A percentile compares a stretch with the other conserved stretches of the same genome.
Conservation (phyloP, 1,284 basidiomycete species). For the Ganoderma lingzhi region DNA sequence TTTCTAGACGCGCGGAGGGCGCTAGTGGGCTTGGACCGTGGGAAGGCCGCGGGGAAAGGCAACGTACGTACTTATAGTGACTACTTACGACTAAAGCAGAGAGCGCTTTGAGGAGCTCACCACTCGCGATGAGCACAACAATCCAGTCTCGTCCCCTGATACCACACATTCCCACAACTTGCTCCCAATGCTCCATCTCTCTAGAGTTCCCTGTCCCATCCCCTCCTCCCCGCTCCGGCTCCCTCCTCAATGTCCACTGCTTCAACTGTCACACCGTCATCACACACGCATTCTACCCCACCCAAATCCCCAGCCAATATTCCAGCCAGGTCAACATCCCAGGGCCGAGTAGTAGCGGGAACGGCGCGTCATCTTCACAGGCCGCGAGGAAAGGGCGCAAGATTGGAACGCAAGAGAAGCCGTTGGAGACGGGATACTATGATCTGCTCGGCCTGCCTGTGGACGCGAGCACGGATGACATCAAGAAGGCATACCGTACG, state of each 20-base stretch:
- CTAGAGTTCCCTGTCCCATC: conserved; percentile 82
- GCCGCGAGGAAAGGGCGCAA: conserved; percentile 59
- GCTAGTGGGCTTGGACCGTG: neutral
- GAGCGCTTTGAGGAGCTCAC: too few relatives aligned
- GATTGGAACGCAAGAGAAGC: conserved; percentile 89
- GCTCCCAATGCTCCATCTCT: conserved; percentile 64
- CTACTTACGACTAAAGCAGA: too few relatives aligned
- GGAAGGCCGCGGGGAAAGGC: neutral
- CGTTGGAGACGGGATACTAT: conserved; percentile 90
- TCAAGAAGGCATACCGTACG: conserved; percentile 96
- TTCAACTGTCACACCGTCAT: conserved; percentile 67
- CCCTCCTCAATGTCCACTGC: conserved; percentile 76
- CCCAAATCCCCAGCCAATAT: conserved; percentile 53
- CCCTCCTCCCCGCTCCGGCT: conserved; percentile 69
- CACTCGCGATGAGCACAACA: conserved; percentile 30
- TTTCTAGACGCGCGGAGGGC: too few relatives aligned
- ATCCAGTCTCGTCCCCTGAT: conserved; percentile 68
- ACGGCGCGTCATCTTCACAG: conserved; percentile 37
- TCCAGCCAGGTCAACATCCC: conserved; percentile 19
- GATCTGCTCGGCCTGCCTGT: conserved; percentile 83
- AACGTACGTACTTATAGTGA: too few relatives aligned
- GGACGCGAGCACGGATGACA: conserved; percentile 82
- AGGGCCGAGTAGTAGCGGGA: conserved; percentile 33
- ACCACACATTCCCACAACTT: conserved; percentile 71
- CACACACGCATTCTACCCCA: conserved; percentile 69